These are phyloP conservation scores for Fusarium algeriense DNA, from an alignment of 2,329 filamentous ascomycete genomes.

Conservation along the genomic window DNA sequence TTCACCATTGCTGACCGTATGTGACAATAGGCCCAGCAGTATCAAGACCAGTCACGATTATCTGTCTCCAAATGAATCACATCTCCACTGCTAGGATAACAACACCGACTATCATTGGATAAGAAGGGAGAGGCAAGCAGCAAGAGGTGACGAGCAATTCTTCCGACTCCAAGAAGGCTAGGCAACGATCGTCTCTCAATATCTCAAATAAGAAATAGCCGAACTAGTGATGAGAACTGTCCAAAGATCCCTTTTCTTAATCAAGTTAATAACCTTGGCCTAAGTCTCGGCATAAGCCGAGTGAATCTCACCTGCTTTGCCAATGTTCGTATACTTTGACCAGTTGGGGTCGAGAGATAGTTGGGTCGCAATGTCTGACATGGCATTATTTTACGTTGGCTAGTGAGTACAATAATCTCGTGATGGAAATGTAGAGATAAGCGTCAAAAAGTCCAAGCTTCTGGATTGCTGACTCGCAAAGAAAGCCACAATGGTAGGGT, in stretches of 20 bases:
- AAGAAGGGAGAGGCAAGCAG: neutral
- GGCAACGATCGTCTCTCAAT: neutral
- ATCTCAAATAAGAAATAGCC: neutral
- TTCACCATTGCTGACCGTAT: constrained; percentile 73
- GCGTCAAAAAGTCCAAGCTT: neutral
- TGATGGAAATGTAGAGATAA: neutral
- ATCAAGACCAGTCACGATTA: neutral
- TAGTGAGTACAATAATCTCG: neutral
- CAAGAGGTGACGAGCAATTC: neutral
- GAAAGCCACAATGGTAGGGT: neutral
- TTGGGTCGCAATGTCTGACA: neutral
- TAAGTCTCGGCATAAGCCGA: neutral
- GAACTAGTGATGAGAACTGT: neutral
- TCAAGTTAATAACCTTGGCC: neutral
- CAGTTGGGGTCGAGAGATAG: neutral
- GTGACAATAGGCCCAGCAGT: too few species aligned
- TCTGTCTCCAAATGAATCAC: accelerated
- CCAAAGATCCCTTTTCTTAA: neutral
- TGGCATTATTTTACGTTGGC: neutral
- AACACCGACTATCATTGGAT: too few species aligned
- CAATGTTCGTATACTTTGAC: neutral
- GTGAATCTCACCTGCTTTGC: neutral
- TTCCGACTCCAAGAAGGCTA: neutral
- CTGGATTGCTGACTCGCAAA: neutral
- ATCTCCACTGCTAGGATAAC: neutral